Conservation (phyloP, 2,329 filamentous ascomycete species). For the Phyllosticta paracitricarpa region DNA sequence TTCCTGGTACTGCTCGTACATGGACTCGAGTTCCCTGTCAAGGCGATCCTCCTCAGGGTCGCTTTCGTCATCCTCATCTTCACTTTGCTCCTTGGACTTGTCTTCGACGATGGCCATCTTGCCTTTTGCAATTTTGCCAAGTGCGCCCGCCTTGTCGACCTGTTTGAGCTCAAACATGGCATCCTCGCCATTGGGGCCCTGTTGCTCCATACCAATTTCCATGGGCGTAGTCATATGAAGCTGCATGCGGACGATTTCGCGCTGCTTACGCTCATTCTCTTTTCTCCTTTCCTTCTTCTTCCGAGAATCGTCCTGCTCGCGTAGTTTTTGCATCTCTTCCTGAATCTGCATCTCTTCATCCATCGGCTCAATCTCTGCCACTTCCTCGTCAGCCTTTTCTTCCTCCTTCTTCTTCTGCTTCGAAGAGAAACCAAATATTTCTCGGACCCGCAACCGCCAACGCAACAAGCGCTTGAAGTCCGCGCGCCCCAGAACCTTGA, state of each 20-base stretch:
- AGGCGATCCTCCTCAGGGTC: slow-evolving; percentile 75
- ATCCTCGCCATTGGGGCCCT: slow-evolving; percentile 66
- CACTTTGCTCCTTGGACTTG: slow-evolving; percentile 31
- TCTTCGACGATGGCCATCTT: slow-evolving; percentile 62
- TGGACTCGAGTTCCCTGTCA: slow-evolving; percentile 72
- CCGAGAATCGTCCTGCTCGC: slow-evolving; percentile 64
- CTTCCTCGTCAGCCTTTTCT: slow-evolving; percentile 53
- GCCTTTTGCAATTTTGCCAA: slow-evolving; percentile 61
- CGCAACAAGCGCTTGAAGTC: slow-evolving; percentile 84
- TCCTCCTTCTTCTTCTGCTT: slow-evolving; percentile 53
- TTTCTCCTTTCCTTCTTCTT: slow-evolving; percentile 76
- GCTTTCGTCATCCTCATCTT: slow-evolving; percentile 48
- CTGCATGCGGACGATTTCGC: slow-evolving; percentile 92
- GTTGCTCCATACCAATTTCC: slow-evolving; percentile 88
- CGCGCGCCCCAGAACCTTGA: slow-evolving; percentile 85
- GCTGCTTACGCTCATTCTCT: slow-evolving; percentile 90
- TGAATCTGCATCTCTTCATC: slow-evolving; percentile 89
- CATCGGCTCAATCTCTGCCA: slow-evolving; percentile 78
- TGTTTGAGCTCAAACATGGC: slow-evolving; percentile 79
- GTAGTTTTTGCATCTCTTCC: slow-evolving; percentile 72
- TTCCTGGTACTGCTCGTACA: slow-evolving; percentile 82
- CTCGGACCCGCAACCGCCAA: slow-evolving; percentile 82
- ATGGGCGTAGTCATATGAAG: slow-evolving; percentile 93
- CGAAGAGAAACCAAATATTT: slow-evolving; percentile 76
- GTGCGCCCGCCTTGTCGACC: slow-evolving; percentile 64